Percentiles rank a stretch among this genome's conserved stretches.
phyloP scores from a whole-genome alignment of 2,329 filamentous ascomycete genomes.

The Chaetomium sp. region DNA sequence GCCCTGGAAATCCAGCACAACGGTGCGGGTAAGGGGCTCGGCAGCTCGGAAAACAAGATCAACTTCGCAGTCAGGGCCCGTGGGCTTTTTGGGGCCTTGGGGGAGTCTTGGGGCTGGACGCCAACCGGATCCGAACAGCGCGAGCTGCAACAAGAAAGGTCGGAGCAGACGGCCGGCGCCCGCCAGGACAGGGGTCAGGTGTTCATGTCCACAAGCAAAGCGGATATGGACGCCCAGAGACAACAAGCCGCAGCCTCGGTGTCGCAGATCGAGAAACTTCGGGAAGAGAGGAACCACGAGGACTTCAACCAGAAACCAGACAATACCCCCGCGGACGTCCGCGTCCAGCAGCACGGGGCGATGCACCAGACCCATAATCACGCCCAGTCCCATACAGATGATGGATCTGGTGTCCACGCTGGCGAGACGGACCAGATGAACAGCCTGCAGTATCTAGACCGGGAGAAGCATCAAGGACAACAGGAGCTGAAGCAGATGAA shows the following conservation, averaged over 20 bases:
- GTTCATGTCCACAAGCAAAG: background rate
- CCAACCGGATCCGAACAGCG: background rate
- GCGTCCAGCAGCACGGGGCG: background rate
- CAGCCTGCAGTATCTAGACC: background rate
- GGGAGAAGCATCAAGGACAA: background rate
- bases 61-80: background rate
- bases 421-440: background rate
- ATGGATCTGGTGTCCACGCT: background rate
- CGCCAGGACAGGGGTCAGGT: background rate
- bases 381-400: background rate
- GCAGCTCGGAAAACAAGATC: background rate
- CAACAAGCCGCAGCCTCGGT: background rate
- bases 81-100: background rate
- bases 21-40: too few species aligned
- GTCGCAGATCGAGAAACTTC: background rate
- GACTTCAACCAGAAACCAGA: background rate
- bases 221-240: background rate
- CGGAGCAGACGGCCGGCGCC: too few species aligned
- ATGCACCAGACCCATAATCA: background rate
- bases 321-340: too few species aligned
- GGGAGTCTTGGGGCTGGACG: background rate
- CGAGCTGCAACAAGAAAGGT: background rate
- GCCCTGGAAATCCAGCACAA: background rate
- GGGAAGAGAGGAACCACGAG: background rate
- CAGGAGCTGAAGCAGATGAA: background rate